A percentile compares a stretch with the other conserved stretches of the same genome.
phyloP scores from a whole-genome alignment of 108 stramenopile species.

The Cylindrotheca closterium region DNA sequence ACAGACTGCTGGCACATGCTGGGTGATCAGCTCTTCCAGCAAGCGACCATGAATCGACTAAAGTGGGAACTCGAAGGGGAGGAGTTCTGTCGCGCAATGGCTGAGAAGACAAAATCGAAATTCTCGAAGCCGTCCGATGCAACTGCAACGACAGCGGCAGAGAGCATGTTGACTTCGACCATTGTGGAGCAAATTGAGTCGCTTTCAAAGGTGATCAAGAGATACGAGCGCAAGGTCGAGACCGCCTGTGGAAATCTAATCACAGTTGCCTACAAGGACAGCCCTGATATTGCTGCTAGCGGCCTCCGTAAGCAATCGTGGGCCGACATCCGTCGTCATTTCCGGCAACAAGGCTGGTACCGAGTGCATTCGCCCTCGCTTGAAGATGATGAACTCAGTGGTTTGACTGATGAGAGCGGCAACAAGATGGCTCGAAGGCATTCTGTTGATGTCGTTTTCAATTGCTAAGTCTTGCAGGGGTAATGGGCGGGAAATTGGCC shows the following conservation, averaged over 20 bases:
- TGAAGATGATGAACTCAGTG: no score
- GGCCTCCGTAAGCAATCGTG: neutral
- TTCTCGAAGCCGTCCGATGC: no score
- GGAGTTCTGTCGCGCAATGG: neutral
- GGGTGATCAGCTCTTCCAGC: conserved; percentile 4
- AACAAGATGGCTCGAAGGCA: no score
- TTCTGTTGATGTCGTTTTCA: no score
- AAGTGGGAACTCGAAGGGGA: neutral
- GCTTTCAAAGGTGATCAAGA: neutral
- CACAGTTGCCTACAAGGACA: neutral
- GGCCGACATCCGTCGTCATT: neutral
- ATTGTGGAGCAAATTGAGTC: neutral
- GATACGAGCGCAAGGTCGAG: neutral
- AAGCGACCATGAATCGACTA: neutral
- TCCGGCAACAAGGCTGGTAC: neutral
- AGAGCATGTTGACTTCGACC: neutral
- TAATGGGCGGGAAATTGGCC: no score
- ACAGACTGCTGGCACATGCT: conserved; percentile 29
- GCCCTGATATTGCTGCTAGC: neutral
- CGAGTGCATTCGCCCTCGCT: no score
- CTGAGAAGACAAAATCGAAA: no score
- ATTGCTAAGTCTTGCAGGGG: no score
- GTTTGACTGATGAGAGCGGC: no score
- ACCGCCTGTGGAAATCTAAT: neutral
- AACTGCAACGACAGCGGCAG: no score